Base-by-base conservation (phyloP, 1,284 basidiomycete species). In the Trametes pubescens region DNA sequence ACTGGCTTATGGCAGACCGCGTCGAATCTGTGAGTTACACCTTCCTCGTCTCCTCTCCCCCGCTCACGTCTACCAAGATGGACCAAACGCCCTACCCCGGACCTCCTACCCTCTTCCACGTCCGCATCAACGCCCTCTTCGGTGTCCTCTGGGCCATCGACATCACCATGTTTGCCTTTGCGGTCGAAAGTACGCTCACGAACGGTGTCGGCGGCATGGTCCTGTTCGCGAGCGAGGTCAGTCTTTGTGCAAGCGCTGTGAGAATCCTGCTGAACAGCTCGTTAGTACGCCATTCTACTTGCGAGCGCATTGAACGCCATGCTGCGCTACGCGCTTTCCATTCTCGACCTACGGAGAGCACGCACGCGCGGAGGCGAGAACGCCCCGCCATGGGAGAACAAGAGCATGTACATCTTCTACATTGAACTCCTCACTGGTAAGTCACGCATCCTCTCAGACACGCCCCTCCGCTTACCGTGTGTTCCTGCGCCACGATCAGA, bases 371-470 rank as follows among this genome's bases (percentile, higher is more conserved):
- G 94, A 24, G 90, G 93, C 35, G 93, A 91, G 71, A 93, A 93
- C 74, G 94, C 94, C 0, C 93, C 94, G 62, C 87, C 91, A 52
- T 99, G 97, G 98, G 96, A 99, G 77, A 91, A 93, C 73, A 99
- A 99, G 83, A 96, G 94, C 80, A 97, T 98, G 89, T 97, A 91
- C 82, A 82, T 95, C 16, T 98, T 98, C 80, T 98, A 98, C 74
- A 89, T 99, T 67, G 97, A 99, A 72, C 81, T 99, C 48, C 83
- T 85, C n/a, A 96, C 95, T 54, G 94, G 95, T 94, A 70, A 59
- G 56, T 52, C 49, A 29, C 3, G 18, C 7, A 29, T 10, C 18
- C 38, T 14, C 47, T 7, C 21, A 16, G 24, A 11, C 29, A 21
- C 21, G 43, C 47, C 24, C 55, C 22, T 61, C 58, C 58, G 56